Base-by-base conservation (phyloP, 2,329 filamentous ascomycete species). In the Phoma sp. region DNA sequence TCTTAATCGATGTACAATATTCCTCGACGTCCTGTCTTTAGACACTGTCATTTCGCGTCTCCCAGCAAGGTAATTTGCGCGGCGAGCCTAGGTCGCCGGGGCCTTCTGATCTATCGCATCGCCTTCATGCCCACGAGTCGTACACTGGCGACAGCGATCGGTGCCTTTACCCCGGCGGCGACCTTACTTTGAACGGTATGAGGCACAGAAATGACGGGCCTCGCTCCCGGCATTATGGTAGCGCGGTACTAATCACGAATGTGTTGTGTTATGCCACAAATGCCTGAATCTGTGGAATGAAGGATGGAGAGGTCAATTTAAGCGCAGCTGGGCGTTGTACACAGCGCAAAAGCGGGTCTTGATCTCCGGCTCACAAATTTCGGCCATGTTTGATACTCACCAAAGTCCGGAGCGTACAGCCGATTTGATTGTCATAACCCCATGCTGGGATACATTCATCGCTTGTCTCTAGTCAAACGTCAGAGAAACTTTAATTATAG, bases 181-280 rank as follows among this genome's bases (percentile, higher is more conserved):
- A 49, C 52, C 54, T 61, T 60, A 46, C 55, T 55, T 45, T 27
- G 49, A 57, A 50, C 41, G 43, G 59, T 42, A 45, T 52, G 56
- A 53, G 53, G 57, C 45, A 46, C 57, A 63, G 59, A 37, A 55
- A 62, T 48, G 49, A 64, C 60, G 60, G 58, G 58, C 60, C 65
- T 64, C 46, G 51, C 55, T 61, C 57, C 65, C 63, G 52, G 47
- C 54, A 55, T 43, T 54, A 47, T 66, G 65, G 65, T 66, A 67
- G 53, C 59, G 59, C 58, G 55, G 56, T 22, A 53, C 52, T 52
- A 57, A 58, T 59, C 57, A 48, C 47, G 38, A 49, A 42, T 24
- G 42, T 18, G 18, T 51, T n/a, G 47, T 35, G 32, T 29, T 47
- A 38, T 48, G 46, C 47, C 42, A 53, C 48, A 14, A 41, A 47